A percentile compares a stretch with the other conserved stretches of the same genome.
Conservation (phyloP, 106 monocot species). For the Xerophyta viscosa region DNA sequence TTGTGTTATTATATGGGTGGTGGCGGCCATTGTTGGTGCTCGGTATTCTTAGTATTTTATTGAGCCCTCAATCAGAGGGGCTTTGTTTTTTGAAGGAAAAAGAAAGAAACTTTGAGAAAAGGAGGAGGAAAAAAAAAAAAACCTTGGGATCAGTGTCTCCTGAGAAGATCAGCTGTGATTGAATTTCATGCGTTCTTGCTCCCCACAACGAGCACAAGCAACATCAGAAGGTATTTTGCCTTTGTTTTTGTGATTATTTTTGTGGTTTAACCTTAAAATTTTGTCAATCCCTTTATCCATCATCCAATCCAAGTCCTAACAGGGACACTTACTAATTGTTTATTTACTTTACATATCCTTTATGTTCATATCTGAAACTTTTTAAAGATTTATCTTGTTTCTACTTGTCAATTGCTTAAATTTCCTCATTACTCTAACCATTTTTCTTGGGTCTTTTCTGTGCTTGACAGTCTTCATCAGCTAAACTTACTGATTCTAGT, state of each 20-base stretch:
- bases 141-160: constrained; percentile 72
- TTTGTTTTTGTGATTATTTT: constrained; percentile 12
- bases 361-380: background rate
- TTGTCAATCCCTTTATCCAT: constrained; percentile 5
- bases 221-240: background rate
- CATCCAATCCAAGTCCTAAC: background rate
- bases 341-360: background rate
- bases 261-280: constrained; percentile 5
- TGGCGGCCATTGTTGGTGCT: background rate
- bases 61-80: background rate
- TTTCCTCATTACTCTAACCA: background rate
- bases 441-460: background rate
- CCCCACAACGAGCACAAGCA: constrained; percentile 43
- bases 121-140: constrained; percentile 1
- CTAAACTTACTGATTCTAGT: constrained; percentile 1
- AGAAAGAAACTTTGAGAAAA: background rate
- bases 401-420: background rate
- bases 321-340: constrained; percentile 5
- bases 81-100: constrained; percentile 24
- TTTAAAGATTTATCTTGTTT: background rate
- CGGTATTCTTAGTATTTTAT: constrained; percentile 14
- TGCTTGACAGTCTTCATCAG: background rate
- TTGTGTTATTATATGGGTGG: constrained; percentile 6
- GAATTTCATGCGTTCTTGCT: constrained; percentile 42
- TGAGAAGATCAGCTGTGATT: constrained; percentile 38